Evolutionary conservation across 441 rosid genomes (phyloP).

Genomic region (Kokia cookei): DNA sequence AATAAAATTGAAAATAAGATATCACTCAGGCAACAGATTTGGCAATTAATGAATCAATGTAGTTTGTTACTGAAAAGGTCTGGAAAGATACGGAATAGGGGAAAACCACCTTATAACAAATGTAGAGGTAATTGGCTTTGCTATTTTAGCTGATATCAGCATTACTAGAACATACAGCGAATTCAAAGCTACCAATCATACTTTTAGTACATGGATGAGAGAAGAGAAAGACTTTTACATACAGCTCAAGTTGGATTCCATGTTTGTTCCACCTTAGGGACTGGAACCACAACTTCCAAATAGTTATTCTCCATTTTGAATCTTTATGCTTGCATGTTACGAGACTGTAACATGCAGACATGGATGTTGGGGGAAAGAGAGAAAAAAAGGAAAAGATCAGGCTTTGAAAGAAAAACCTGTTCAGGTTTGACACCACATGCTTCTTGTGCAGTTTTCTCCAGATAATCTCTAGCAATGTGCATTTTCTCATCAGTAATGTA

Average conservation of each 20-base stretch:
- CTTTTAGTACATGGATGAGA: not conserved
- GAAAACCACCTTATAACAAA: not conserved
- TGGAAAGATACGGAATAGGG: not conserved
- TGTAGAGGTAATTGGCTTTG: not conserved
- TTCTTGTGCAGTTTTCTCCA: slow-evolving; percentile 73
- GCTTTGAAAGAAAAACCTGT: slow-evolving; percentile 45
- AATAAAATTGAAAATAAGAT: not conserved
- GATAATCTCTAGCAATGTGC: slow-evolving; percentile 89
- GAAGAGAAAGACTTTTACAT: not conserved
- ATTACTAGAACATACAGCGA: not conserved
- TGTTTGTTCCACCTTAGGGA: not conserved
- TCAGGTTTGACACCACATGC: slow-evolving; percentile 94
- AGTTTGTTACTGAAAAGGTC: not conserved
- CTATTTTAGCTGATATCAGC: not conserved
- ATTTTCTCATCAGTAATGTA: slow-evolving; percentile 96
- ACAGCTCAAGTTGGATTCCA: not conserved
- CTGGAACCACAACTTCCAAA: not conserved
- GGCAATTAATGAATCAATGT: not conserved
- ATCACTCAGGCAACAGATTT: not conserved
- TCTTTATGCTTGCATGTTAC: not conserved
- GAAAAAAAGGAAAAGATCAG: not conserved
- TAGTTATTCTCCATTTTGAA: not conserved
- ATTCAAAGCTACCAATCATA: not conserved
- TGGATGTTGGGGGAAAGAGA: not conserved
- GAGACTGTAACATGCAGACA: not conserved